A percentile compares a stretch with the other conserved stretches of the same genome.
These are phyloP conservation scores for Candida pseudoglaebosa DNA, from an alignment of 805 yeast genomes.

Conservation along the genomic window DNA sequence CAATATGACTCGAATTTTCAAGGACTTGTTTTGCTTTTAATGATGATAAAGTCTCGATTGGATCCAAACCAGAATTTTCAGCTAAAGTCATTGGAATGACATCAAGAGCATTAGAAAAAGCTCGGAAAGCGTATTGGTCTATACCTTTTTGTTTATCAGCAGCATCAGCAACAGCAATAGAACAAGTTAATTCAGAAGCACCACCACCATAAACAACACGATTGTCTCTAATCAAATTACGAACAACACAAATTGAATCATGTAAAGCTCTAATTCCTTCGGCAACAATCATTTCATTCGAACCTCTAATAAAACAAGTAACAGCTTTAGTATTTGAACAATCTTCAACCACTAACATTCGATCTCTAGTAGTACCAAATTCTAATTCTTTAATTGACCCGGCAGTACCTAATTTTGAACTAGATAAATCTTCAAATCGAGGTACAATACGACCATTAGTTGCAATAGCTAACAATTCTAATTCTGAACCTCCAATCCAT, in stretches of 20 bases:
- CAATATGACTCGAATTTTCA: constrained; percentile 66
- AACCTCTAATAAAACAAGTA: constrained; percentile 90
- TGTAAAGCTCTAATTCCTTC: constrained; percentile 96
- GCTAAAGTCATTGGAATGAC: constrained; percentile 92
- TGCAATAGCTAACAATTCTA: constrained; percentile 94
- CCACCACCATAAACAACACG: constrained; percentile 99
- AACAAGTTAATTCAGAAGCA: constrained; percentile 93
- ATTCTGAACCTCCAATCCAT: constrained; percentile 98
- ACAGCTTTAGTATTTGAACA: constrained; percentile 84
- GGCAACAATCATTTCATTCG: constrained; percentile 96
- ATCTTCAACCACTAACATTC: constrained; percentile 92
- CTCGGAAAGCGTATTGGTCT: constrained; percentile 97
- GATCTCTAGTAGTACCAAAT: constrained; percentile 94
- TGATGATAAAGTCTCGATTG: constrained; percentile 82
- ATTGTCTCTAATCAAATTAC: constrained; percentile 87
- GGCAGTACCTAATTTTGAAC: constrained; percentile 83
- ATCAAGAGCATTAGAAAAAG: constrained; percentile 88
- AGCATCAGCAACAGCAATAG: constrained; percentile 83
- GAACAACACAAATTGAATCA: constrained; percentile 94
- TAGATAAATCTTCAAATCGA: constrained; percentile 84
- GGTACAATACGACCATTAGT: constrained; percentile 97
- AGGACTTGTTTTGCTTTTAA: constrained; percentile 82
- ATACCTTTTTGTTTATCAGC: constrained; percentile 94
- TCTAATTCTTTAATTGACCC: constrained; percentile 82
- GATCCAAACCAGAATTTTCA: constrained; percentile 93